A percentile compares a stretch with the other conserved stretches of the same genome.
Conservation (phyloP, 805 yeast species). For the Candida maesae region DNA sequence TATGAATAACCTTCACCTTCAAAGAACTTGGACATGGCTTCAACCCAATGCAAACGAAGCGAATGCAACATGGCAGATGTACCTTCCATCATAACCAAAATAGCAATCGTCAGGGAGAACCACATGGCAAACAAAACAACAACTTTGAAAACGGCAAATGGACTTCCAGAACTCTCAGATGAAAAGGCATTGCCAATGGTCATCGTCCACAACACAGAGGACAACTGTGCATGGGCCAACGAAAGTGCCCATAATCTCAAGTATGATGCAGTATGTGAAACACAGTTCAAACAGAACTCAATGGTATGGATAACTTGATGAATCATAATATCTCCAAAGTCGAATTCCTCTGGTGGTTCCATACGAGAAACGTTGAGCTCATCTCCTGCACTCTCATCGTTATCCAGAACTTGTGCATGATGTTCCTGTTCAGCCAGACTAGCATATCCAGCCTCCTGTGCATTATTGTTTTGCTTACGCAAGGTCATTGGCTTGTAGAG, state of each 20-base stretch:
- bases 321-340: constrained; percentile 93
- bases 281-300: constrained; percentile 96
- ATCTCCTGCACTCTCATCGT: constrained; percentile 39
- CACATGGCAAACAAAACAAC: constrained; percentile 89
- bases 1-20: constrained; percentile 94
- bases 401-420: constrained; percentile 36
- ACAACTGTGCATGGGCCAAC: constrained; percentile 94
- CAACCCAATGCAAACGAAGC: constrained; percentile 98
- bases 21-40: constrained; percentile 96
- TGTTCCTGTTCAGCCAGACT: constrained; percentile 42
- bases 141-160: constrained; percentile 68
- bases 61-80: constrained; percentile 99
- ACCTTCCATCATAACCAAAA: constrained; percentile 96
- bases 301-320: constrained; percentile 98
- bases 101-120: constrained; percentile 87
- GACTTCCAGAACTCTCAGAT: constrained; percentile 34
- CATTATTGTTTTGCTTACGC: constrained; percentile 36
- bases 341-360: constrained; percentile 51
- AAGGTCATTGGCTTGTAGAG: constrained; percentile 68
- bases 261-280: constrained; percentile 97
- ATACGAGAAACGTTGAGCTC: constrained; percentile 14
- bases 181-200: constrained; percentile 76
- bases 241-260: constrained; percentile 97
- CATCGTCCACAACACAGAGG: constrained; percentile 95
- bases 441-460: constrained; percentile 48